Evolutionary conservation across 768 basidiomycete genomes (phyloP).

Genomic region (Polyporus arcularius): DNA sequence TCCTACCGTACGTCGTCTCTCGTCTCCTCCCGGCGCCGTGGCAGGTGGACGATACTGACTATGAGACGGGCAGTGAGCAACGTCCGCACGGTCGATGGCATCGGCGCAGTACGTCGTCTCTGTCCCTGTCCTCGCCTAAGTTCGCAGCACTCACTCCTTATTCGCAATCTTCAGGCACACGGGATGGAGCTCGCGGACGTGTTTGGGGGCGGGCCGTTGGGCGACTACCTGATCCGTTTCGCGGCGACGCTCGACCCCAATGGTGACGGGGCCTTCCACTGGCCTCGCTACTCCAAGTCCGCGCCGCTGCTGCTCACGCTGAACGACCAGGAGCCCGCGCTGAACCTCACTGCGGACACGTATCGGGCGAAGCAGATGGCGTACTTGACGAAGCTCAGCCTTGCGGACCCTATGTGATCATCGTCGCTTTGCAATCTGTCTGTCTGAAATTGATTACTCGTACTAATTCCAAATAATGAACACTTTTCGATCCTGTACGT

Average conservation of each 20-base stretch:
- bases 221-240: too few relatives aligned
- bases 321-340: background rate
- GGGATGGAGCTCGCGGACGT: background rate
- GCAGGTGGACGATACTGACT: background rate
- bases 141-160: background rate
- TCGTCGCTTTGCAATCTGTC: too few relatives aligned
- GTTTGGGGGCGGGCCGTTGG: background rate
- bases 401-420: background rate
- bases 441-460: too few relatives aligned
- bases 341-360: background rate
- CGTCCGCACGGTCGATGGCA: background rate
- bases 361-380: background rate
- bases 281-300: too few relatives aligned
- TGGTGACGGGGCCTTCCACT: too few relatives aligned
- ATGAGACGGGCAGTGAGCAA: background rate
- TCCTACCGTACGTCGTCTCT: constrained; percentile 35
- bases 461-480: too few relatives aligned
- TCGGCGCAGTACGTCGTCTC: background rate
- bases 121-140: background rate
- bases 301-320: too few relatives aligned
- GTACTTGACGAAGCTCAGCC: background rate
- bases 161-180: background rate
- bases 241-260: too few relatives aligned
- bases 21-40: background rate
- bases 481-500: too few relatives aligned